Conservation (phyloP, 148 eudicot genomes). For the Chenopodium formosanum region DNA sequence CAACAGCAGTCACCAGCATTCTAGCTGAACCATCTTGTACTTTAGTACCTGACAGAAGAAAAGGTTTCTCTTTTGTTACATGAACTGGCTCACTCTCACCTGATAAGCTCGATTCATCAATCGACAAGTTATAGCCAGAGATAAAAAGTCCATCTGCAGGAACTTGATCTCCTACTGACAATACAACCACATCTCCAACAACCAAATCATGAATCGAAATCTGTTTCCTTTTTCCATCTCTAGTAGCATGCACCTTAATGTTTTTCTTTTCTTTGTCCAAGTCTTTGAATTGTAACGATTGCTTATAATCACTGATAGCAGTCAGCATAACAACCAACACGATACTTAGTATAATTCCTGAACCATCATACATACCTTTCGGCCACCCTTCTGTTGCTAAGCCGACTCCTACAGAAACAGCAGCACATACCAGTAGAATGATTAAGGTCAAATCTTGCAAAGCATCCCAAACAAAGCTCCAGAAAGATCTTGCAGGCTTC, state of each 20-base stretch:
- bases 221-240: constrained; percentile 57
- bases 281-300: constrained; percentile 77
- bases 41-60: constrained; percentile 78
- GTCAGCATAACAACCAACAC: constrained; percentile 72
- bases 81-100: constrained; percentile 82
- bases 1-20: constrained; percentile 79
- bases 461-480: constrained; percentile 81
- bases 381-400: constrained; percentile 88
- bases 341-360: constrained; percentile 67
- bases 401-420: constrained; percentile 69
- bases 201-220: constrained; percentile 70
- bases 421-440: constrained; percentile 72
- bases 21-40: constrained; percentile 81
- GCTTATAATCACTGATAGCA: constrained; percentile 78
- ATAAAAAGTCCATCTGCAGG: constrained; percentile 82
- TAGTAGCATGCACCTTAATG: constrained; percentile 52
- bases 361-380: constrained; percentile 72
- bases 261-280: constrained; percentile 76
- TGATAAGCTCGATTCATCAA: constrained; percentile 86
- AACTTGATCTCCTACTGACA: constrained; percentile 76
- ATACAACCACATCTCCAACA: constrained; percentile 72
- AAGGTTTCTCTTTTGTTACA: constrained; percentile 46
- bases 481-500: constrained; percentile 57
- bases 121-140: constrained; percentile 57
- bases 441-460: constrained; percentile 74